Evolutionary conservation across 345 rosid species (phyloP).

Genomic region (Boechera divaricarpa): DNA sequence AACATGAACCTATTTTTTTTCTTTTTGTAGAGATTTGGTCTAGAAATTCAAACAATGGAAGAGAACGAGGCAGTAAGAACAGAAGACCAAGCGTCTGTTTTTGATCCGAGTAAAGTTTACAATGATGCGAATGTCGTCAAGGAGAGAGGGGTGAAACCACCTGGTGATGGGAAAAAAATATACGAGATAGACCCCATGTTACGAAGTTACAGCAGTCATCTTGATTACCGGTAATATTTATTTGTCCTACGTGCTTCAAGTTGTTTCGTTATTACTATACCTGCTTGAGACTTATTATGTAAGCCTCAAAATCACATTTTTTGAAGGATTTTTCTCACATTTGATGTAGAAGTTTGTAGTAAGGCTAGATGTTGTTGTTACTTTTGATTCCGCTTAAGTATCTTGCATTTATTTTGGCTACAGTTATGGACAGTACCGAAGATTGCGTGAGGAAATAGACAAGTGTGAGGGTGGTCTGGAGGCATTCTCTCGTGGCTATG

Average conservation of each 20-base stretch:
- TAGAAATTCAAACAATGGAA: conserved; percentile 54
- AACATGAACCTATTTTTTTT: not conserved
- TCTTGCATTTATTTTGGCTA: conserved; percentile 36
- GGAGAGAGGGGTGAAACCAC: conserved; percentile 55
- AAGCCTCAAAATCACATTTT: conserved; percentile 4
- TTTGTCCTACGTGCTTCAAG: not conserved
- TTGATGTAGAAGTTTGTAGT: conserved; percentile 15
- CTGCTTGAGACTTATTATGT: conserved; percentile 8
- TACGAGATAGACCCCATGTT: conserved; percentile 87
- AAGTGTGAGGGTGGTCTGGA: conserved; percentile 89
- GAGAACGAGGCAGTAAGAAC: conserved; percentile 47
- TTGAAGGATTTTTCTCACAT: not conserved
- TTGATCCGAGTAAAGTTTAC: conserved; percentile 35
- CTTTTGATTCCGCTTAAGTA: not conserved
- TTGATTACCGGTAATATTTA: conserved; percentile 77
- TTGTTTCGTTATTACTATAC: conserved; percentile 12
- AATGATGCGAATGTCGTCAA: conserved; percentile 38
- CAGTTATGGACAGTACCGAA: conserved; percentile 73
- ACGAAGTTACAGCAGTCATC: conserved; percentile 63
- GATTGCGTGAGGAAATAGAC: conserved; percentile 73
- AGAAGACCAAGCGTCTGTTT: conserved; percentile 47
- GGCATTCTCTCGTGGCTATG: conserved; percentile 93
- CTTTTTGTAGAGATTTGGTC: conserved; percentile 48
- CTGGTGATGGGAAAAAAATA: conserved; percentile 74
- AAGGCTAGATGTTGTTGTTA: conserved; percentile 2